Base-by-base conservation (phyloP, 805 yeast genomes). In the Blastobotrys attinorum region DNA sequence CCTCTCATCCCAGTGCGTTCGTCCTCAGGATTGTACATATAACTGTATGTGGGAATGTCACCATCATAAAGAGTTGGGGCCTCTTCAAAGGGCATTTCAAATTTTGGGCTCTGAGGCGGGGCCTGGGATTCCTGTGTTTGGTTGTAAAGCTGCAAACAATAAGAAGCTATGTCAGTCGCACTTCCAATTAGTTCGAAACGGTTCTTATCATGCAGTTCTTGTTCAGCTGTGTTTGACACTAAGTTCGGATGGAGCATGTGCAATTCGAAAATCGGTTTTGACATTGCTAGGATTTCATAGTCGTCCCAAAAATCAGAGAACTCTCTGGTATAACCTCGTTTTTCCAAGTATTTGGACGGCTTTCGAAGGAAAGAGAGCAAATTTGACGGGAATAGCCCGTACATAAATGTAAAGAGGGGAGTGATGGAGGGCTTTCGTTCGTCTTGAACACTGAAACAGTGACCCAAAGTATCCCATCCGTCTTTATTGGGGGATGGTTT, bases 361-460 rank as follows among this genome's bases (percentile, higher is more conserved):
- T 61, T 57, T 17, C 66, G 61, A 16, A 70, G 49, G 51, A 74
- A 78, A 4, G 56, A 50, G 20, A 69, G 51, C 3, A 77, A 59
- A 47, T 73, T 73, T 18, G 67, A 55, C 0, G 85, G 84, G 47
- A 69, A 79, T 10, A 79, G 55, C 0, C 81, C 84, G 49, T 80
- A 80, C 1, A 79, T 54, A 21, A 76, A 58, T 1, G 76, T 69
- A 42, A 68, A 69, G n/a, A 76, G 54, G 36, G 69, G 61, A 39
- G 56, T 58, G 36, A 62, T 47, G 40, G 64, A 52, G 11, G 66
- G 60, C 22, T 29, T 47, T 29, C 48, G 42, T 10, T 47, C 41
- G 43, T 41, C 47, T 39, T 53, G 21, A 33, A 47, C 10, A 20
- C 41, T 33, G 23, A 39, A 39, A 7, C 38, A 38, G 34, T 37